phyloP scores from a whole-genome alignment of 2,329 filamentous ascomycete species.

The Sclerotinia trifoliorum region DNA sequence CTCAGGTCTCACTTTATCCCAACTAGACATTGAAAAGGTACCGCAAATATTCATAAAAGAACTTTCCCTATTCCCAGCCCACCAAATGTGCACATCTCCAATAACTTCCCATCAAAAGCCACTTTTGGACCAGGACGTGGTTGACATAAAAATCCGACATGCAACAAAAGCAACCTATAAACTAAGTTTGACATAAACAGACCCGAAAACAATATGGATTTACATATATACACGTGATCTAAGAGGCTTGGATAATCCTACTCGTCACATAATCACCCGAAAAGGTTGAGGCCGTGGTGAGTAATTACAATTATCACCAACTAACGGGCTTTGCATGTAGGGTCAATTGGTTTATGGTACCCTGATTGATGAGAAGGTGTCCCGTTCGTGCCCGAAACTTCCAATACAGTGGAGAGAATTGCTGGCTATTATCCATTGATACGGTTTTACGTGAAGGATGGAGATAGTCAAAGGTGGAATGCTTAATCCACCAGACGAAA shows the following conservation, averaged over 20 bases:
- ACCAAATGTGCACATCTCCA: background rate
- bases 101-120: background rate
- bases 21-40: background rate
- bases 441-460: background rate
- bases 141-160: constrained; percentile 1
- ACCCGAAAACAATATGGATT: background rate
- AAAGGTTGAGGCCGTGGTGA: background rate
- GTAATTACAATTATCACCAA: background rate
- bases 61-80: background rate
- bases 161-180: background rate
- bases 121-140: background rate
- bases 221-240: background rate
- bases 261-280: background rate
- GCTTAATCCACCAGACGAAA: background rate
- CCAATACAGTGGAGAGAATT: background rate
- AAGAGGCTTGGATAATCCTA: background rate
- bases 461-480: background rate
- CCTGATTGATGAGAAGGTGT: background rate
- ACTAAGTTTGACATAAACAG: background rate
- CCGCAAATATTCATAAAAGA: background rate
- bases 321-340: background rate
- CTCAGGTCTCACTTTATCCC: background rate
- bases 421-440: background rate
- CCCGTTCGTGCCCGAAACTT: background rate
- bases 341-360: background rate